Evolutionary conservation across 768 basidiomycete species (phyloP), one percentile per base, ranked within the genome.

Genomic region (Tricholoma hemisulphureum): DNA sequence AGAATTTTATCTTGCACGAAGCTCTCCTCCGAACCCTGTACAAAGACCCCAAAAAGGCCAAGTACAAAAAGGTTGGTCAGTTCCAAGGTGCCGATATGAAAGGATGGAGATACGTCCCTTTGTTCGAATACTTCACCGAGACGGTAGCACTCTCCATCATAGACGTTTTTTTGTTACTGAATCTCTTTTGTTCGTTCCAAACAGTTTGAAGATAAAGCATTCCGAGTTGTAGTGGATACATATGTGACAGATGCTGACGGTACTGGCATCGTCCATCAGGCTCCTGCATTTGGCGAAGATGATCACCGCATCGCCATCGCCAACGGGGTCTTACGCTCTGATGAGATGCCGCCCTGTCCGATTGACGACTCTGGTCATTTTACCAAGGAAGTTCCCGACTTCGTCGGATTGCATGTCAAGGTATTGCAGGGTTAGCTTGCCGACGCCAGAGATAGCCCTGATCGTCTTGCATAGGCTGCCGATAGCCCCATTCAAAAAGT

Each of bases 251-350:
- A 88, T 64, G 82, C 85, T 14, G 91, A 94, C 58, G 97, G 97
- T 68, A 99, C 97, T 26, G 97, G 97, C 65, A 95, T 98, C 66
- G 97, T 99, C 28, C 97, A 99, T 71, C 97, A 99, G 75, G 94
- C 97, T 2, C 97, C 97, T 2, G 95, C 90, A 0, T 98, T 97
- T 67, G 97, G 97, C 77, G 96, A 98, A 71, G 97, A 99, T 66
- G 97, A 99, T 82, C 93, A 98, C 72, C 91, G 97, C 53, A 84
- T 99, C 65, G 89, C 91, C 24, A 81, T 96, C 59, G 85, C 85
- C 3, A 83, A 96, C 65, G 91, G 89, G 18, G 83, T 98, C 53
- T 71, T 98, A n/a, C 79, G 80, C 23, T 78, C 83, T 1, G 95
- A 96, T 45, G 95, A 98, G 71, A 86, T 95, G 83, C 95, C 97